A percentile compares a stretch with the other conserved stretches of the same genome.
phyloP scores from a whole-genome alignment of 2,329 filamentous ascomycete genomes.

The Ophiostoma populinum region DNA sequence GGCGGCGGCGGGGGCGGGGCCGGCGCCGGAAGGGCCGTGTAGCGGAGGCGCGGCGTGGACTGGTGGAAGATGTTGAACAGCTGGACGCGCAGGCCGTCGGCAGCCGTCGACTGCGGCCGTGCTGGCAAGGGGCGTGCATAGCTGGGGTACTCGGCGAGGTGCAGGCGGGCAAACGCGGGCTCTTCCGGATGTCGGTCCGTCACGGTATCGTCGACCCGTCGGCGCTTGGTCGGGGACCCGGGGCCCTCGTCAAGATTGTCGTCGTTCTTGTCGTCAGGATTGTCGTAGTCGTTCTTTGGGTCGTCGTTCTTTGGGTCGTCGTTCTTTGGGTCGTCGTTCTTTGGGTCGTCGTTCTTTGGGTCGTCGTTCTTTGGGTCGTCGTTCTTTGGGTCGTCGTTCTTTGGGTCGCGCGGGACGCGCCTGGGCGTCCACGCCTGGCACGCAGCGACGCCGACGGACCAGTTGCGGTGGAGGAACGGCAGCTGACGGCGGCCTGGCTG shows the following conservation, averaged over 20 bases:
- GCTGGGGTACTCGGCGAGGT: slow-evolving; percentile 12
- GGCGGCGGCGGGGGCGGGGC: slow-evolving; percentile 13
- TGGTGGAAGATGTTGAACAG: slow-evolving; percentile 35
- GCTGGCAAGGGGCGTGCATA: no score
- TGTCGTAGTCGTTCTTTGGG: no score
- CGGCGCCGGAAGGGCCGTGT: slow-evolving; percentile 13
- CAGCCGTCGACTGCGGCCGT: no score
- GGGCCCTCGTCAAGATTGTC: slow-evolving; percentile 23
- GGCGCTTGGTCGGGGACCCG: slow-evolving; percentile 34
- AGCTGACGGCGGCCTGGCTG: slow-evolving; percentile 21
- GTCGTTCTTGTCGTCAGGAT: slow-evolving; percentile 8
- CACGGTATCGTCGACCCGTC: slow-evolving; percentile 23
- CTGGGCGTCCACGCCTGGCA: slow-evolving; percentile 23
- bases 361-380: no score
- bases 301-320: no score
- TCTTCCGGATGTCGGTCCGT: no score
- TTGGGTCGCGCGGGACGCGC: no score
- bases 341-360: no score
- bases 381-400: no score
- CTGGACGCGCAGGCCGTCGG: slow-evolving; percentile 29
- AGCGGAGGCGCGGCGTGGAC: slow-evolving; percentile 24
- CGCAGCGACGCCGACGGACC: slow-evolving; percentile 29
- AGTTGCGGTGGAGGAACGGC: slow-evolving; percentile 38
- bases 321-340: no score
- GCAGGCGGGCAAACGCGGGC: slow-evolving; percentile 1